Evolutionary conservation across 495 filamentous ascomycete species (phyloP), one percentile per base, ranked within the genome.

Genomic region (Xylaria telfairii): DNA sequence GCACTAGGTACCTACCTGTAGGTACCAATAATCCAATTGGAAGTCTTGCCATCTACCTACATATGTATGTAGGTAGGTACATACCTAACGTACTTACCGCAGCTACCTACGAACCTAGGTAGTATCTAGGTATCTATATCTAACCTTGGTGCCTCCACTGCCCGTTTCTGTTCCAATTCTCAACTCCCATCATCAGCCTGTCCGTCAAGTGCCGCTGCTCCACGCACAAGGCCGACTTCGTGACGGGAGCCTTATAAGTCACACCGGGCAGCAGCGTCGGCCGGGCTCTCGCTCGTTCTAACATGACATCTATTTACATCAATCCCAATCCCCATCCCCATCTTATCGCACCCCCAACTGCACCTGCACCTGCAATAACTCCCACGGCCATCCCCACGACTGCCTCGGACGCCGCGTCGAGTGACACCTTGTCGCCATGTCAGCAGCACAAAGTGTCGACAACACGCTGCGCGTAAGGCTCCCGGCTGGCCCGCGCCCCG

Each of bases 391-490:
- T 34, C 54, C 15, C 54, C n/a, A 32, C 51, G 13, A 28, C 49
- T 24, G 21, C 24, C 21, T 28, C 49, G 10, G 10, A 26, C 49
- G 10, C 21, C n/a, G n/a, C n/a, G 19, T 46, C n/a, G n/a, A 46
- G 44, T 46, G 41, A 13, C 10, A 1, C 41, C 41, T 42, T 4
- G 46, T 21, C n/a, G 17, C 1, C 26, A 54, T 13, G 26, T 54
- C 51, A 49, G 24, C 46, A 49, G 2, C 4, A 9, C 42, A 46
- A 3, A n/a, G 7, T 10, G 19, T 24, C 46, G 3, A 24, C 51
- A 26, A 17, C 28, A 76, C 75, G 71, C 57, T 44, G 32, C 67
- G 65, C 0, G 65, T 60, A 17, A 49, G 71, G 19, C 41, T 72
- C 2, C n/a, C 49, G 1, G 72, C 76, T 8, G 34, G 10, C 10